Conservation (phyloP, 495 filamentous ascomycete genomes). For the Tricharina praecox region DNA sequence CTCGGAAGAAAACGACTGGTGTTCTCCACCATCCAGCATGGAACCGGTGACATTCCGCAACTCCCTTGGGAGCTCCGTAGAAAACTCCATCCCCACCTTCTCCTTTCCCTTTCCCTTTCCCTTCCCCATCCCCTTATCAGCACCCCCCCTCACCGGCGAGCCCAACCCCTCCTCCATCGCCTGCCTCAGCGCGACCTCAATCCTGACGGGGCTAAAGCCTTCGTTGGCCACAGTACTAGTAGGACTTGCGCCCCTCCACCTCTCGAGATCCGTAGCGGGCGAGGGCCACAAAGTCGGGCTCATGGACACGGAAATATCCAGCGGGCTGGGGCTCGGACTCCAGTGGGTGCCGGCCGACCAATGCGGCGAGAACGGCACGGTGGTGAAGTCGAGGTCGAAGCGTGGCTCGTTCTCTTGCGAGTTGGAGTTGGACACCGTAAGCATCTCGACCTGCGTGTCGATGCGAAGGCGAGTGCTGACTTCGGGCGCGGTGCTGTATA, state of each 20-base stretch:
- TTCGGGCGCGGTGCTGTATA: background rate
- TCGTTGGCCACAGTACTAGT: background rate
- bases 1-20: background rate
- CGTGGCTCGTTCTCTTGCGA: background rate
- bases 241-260: background rate
- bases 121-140: too few relatives aligned
- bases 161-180: background rate
- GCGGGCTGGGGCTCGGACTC: background rate
- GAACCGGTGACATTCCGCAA: background rate
- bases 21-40: background rate
- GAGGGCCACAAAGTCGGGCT: background rate
- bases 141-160: background rate
- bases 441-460: background rate
- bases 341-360: conserved; percentile 1
- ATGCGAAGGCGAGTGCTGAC: background rate
- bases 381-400: conserved; percentile 1
- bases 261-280: background rate
- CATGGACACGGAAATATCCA: background rate
- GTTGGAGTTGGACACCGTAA: background rate
- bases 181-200: background rate
- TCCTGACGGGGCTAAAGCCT: background rate
- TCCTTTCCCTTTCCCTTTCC: too few relatives aligned
- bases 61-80: background rate
- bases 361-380: background rate
- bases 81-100: too few relatives aligned